Evolutionary conservation across 352 stramenopile genomes (phyloP).

Genomic region (Labyrinthula sp.): DNA sequence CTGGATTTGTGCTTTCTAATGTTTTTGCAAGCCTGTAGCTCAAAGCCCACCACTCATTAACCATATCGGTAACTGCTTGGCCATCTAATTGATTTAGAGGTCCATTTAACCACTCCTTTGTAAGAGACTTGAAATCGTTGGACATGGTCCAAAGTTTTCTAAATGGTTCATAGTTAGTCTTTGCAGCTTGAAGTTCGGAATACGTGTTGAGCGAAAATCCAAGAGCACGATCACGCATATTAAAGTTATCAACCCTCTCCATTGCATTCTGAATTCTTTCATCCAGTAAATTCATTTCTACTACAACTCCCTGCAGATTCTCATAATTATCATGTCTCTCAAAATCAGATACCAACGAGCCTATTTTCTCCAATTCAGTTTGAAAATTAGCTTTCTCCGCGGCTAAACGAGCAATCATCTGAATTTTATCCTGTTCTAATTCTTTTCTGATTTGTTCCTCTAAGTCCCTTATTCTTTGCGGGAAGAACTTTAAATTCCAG

Average conservation of each 20-base stretch:
- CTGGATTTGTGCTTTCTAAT: slow-evolving; percentile 9
- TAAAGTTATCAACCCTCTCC: slow-evolving; percentile 65
- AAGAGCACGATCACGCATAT: slow-evolving; percentile 67
- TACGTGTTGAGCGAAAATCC: slow-evolving; percentile 43
- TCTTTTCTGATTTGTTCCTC: slow-evolving; percentile 13
- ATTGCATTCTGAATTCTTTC: slow-evolving; percentile 67
- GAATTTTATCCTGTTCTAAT: slow-evolving; percentile 20
- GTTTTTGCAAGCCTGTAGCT: slow-evolving; percentile 7
- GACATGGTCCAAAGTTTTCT: slow-evolving; percentile 29
- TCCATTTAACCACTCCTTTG: slow-evolving; percentile 11
- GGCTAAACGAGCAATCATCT: slow-evolving; percentile 20
- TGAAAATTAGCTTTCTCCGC: slow-evolving; percentile 21
- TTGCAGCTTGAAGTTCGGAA: slow-evolving; percentile 9
- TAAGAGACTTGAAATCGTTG: slow-evolving; percentile 6
- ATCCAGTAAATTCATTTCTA: slow-evolving; percentile 51
- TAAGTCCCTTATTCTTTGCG: slow-evolving; percentile 6
- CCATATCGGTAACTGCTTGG: slow-evolving; percentile 10
- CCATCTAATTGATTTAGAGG: slow-evolving; percentile 21
- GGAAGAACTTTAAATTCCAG: slow-evolving; percentile 11
- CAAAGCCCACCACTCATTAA: slow-evolving; percentile 12
- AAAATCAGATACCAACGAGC: slow-evolving; percentile 41
- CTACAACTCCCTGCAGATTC: slow-evolving; percentile 42
- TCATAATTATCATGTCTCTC: slow-evolving; percentile 59
- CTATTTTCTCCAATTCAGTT: slow-evolving; percentile 3
- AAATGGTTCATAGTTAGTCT: slow-evolving; percentile 21